Conservation (phyloP, 495 filamentous ascomycete genomes). For the Polyplosphaeria fusca region DNA sequence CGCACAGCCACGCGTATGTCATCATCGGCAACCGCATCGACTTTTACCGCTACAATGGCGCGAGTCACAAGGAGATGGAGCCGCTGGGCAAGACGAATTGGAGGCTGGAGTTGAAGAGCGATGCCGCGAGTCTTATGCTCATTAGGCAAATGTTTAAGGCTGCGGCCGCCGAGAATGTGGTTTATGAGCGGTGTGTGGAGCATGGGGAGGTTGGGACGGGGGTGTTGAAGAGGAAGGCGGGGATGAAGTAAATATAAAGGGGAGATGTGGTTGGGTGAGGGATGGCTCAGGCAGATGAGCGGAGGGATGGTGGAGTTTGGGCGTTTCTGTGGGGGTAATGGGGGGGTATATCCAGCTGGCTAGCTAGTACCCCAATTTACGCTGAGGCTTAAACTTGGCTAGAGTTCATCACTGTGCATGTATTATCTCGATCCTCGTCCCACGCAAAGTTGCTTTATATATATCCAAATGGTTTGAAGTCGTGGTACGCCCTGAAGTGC, state of each 20-base stretch:
- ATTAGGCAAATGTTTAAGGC: background rate
- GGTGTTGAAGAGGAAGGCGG: background rate
- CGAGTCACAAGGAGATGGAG: background rate
- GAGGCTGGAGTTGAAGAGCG: background rate
- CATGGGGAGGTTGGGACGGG: background rate
- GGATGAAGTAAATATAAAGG: background rate
- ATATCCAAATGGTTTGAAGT: too few relatives aligned
- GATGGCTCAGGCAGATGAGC: too few relatives aligned
- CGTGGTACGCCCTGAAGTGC: too few relatives aligned
- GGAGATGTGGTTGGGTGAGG: background rate
- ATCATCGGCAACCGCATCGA: constrained; percentile 14
- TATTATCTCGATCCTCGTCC: too few relatives aligned
- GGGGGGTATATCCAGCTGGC: too few relatives aligned
- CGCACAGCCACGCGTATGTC: constrained; percentile 1
- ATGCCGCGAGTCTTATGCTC: background rate
- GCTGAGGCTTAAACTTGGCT: too few relatives aligned
- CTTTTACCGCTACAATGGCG: constrained; percentile 8
- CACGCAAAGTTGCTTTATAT: too few relatives aligned
- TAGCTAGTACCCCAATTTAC: too few relatives aligned
- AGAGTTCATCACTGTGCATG: too few relatives aligned
- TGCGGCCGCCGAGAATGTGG: too few relatives aligned
- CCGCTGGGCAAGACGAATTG: background rate
- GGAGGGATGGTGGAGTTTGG: too few relatives aligned
- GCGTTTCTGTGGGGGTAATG: too few relatives aligned
- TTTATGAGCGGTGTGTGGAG: background rate